Base-by-base conservation (phyloP, 73 alveolate genomes). In the Blepharisma stoltei region DNA sequence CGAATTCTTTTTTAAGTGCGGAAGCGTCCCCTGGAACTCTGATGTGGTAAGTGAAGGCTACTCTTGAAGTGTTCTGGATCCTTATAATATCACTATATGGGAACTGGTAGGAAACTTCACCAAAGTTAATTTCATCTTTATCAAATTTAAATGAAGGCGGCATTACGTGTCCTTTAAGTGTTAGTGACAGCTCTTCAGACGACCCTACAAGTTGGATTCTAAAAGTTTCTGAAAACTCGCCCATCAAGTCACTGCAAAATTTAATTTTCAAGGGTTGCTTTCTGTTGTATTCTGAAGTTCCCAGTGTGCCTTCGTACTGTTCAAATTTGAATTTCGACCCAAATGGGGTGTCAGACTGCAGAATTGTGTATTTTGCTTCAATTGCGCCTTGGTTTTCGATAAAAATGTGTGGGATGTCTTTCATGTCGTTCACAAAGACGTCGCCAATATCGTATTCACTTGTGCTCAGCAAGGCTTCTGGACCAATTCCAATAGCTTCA, bases 1-100 rank as follows among this genome's bases (percentile, higher is more conserved):
- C 99, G 86, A 98, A 98, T 73, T 97, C 98, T 67, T 95, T 97
- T 73, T 98, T 98, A 73, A 93, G 92, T 27, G 94, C 89, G 80
- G 97, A 85, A n/a, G 97, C 99, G 86, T 98, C 99, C 6, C 99
- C 99, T 0, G 99, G 99, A 25, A 98, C 97, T 76, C 99, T 86
- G 80, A 98, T 87, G 54, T 95, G 94, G 79, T 90, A 98, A 69
- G 95, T 93, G 77, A 98, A 93, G 67, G 97, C 99, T n/a, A 98
- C 99, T 54, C 87, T 76, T 7, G 86, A 82, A 21, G 81, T 82
- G 54, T 86, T 83, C 55, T 98, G 96, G 81, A 98, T 77, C 55
- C 90, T 86, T 0, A 95, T 97, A 7, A 94, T 89, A 83, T 97
- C 95, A 71, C 93, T 91, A 73, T 92, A 93, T 78, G 97, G 98